These are phyloP conservation scores for Sanguinoderma infundibulare DNA, from an alignment of 1,284 basidiomycete genomes.

Conservation along the genomic window DNA sequence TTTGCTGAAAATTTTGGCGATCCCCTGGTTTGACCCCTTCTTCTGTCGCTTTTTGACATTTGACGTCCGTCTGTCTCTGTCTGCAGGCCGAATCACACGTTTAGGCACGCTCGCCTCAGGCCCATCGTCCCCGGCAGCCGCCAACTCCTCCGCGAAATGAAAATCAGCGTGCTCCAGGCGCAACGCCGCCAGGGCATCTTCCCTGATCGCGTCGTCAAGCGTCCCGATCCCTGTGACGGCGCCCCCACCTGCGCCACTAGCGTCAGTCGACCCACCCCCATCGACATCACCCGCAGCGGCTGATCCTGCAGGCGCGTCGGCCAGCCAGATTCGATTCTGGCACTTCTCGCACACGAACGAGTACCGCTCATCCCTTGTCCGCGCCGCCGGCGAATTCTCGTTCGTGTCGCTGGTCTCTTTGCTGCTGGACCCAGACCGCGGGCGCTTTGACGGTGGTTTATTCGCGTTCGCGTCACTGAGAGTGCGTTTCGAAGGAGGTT, in stretches of 20 bases:
- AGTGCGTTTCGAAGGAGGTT: slow-evolving; percentile 21
- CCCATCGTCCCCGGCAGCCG: slow-evolving; percentile 33
- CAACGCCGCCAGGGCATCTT: slow-evolving; percentile 49
- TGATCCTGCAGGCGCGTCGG: slow-evolving; percentile 26
- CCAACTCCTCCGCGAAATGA: slow-evolving; percentile 83
- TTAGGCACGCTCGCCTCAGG: slow-evolving; percentile 16
- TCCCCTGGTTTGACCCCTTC: slow-evolving; percentile 50
- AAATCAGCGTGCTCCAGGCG: slow-evolving; percentile 84
- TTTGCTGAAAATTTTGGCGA: slow-evolving; percentile 77
- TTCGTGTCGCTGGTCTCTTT: not conserved
- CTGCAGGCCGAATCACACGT: slow-evolving; percentile 23
- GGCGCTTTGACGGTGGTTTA: slow-evolving; percentile 23
- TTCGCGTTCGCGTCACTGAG: not conserved
- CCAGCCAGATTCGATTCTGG: slow-evolving; percentile 45
- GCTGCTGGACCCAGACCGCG: slow-evolving; percentile 1
- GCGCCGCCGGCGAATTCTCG: not conserved
- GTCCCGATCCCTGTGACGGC: not conserved
- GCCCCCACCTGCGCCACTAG: not conserved
- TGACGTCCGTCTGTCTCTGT: slow-evolving; percentile 16
- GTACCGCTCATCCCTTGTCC: slow-evolving; percentile 9
- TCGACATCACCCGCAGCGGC: slow-evolving; percentile 29
- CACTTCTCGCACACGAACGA: slow-evolving; percentile 61
- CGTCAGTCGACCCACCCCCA: slow-evolving; percentile 12
- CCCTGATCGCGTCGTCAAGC: slow-evolving; percentile 32
- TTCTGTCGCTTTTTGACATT: slow-evolving; percentile 45